A percentile compares a stretch with the other conserved stretches of the same genome.
Evolutionary conservation across 2,329 filamentous ascomycete species (phyloP).

Genomic region (Fusarium fracticaudum): DNA sequence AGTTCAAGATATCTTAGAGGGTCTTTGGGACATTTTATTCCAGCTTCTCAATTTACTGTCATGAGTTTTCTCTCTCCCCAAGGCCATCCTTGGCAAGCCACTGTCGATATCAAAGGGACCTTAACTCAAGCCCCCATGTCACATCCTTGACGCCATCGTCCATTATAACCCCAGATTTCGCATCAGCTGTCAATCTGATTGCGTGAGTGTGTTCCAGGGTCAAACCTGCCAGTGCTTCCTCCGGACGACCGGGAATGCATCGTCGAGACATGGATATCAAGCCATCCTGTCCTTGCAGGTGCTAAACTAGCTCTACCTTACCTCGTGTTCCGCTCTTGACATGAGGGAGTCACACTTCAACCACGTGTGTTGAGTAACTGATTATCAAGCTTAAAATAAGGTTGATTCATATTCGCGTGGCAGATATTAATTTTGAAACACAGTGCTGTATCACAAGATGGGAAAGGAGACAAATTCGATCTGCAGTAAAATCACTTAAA

Average conservation of each 20-base stretch:
- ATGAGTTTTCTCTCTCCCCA: background rate
- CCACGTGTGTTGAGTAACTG: background rate
- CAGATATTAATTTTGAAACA: background rate
- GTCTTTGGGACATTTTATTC: rapidly evolving
- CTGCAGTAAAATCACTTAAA: background rate
- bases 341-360: background rate
- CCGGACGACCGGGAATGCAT: constrained; percentile 14
- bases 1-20: background rate
- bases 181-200: background rate
- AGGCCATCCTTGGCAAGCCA: background rate
- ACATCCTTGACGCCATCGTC: background rate
- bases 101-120: background rate
- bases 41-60: background rate
- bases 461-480: background rate
- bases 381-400: background rate
- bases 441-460: background rate
- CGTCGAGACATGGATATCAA: background rate
- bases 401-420: background rate
- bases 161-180: background rate
- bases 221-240: background rate
- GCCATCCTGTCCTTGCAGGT: background rate
- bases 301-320: background rate
- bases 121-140: background rate
- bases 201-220: background rate
- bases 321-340: background rate